Evolutionary conservation across 1,284 basidiomycete genomes (phyloP), one percentile per base, ranked within the genome.

Genomic region (Sphagnurus paluster): DNA sequence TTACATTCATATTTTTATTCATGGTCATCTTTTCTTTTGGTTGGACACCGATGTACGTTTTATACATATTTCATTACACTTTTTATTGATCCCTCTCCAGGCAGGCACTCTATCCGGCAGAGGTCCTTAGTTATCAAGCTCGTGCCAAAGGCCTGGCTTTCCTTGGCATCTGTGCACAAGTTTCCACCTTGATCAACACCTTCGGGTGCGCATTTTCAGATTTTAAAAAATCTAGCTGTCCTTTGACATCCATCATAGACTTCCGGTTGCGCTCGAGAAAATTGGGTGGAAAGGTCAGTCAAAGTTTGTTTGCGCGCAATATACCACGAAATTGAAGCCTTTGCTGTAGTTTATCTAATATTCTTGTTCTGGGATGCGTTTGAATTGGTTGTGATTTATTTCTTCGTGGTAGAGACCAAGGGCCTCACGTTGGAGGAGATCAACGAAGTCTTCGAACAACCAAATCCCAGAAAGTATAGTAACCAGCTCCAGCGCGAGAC

Each of bases 341-440:
- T n/a, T 14, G 16, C 16, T 25, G 2, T 13, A 77, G 74, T 75
- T 5, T 79, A 78, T 55, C 56, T 76, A 46, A 74, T 80, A 35
- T 80, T 79, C 58, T 58, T 73, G 39, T 57, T 65, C n/a, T 80
- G 73, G 71, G 76, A 79, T 53, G 56, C 71, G 0, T 76, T 83
- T 53, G 80, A 82, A 53, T 64, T 76, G 28, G 52, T 73, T n/a
- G 69, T 82, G 50, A 75, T 84, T 49, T 83, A 76, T 58, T 63
- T 76, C 45, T 77, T 74, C 55, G 59, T 69, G 43, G 68, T 69
- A 20, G 68, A 70, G 54, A 70, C 68, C 8, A 70, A 66, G 49
- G 68, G 70, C 20, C 63, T 79, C 26, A 75, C 75, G 2, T 63
- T 80, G 37, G 78, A 80, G 50, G 77, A 80, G 56, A 75, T 80